These are phyloP conservation scores for Graphilbum ipis-grandicollis DNA, from an alignment of 2,329 filamentous ascomycete genomes.

Conservation along the genomic window DNA sequence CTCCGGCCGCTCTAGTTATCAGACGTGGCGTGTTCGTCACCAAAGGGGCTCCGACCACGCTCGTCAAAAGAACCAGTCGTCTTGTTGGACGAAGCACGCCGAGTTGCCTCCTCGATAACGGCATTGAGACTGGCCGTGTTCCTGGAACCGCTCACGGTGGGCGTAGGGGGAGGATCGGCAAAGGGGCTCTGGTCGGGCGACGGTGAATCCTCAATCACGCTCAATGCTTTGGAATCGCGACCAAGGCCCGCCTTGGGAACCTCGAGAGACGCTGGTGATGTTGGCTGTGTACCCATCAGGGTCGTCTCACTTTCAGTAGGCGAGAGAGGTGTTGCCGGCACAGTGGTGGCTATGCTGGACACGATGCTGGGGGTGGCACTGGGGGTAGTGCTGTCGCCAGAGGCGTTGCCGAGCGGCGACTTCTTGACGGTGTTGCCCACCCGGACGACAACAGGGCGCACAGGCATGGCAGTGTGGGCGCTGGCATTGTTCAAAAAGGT, in stretches of 20 bases:
- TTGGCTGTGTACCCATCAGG: constrained; percentile 2
- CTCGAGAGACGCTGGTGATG: constrained; percentile 9
- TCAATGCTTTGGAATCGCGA: constrained; percentile 26
- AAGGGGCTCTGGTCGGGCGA: constrained; percentile 39
- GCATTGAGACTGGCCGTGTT: constrained; percentile 33
- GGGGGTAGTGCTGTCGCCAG: not conserved
- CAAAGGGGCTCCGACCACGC: constrained; percentile 31
- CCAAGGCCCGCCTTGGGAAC: not conserved
- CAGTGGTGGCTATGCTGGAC: not conserved
- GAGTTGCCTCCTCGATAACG: constrained; percentile 35
- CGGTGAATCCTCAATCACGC: constrained; percentile 32
- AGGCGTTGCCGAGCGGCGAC: constrained; percentile 11
- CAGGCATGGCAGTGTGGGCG: constrained; percentile 36
- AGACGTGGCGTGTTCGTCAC: constrained; percentile 39
- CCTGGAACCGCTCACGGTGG: constrained; percentile 10
- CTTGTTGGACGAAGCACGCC: constrained; percentile 20
- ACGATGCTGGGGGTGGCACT: not conserved
- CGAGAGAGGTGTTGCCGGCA: not conserved
- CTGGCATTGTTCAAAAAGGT: constrained; percentile 50
- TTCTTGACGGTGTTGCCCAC: constrained; percentile 35
- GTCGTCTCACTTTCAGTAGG: not conserved
- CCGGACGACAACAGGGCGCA: constrained; percentile 41
- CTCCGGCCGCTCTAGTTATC: constrained; percentile 24
- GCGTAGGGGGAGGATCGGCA: constrained; percentile 30
- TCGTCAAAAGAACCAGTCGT: constrained; percentile 12